Evolutionary conservation across 176 grass and related monocot species (phyloP).

Genomic region (Avena eriantha): DNA sequence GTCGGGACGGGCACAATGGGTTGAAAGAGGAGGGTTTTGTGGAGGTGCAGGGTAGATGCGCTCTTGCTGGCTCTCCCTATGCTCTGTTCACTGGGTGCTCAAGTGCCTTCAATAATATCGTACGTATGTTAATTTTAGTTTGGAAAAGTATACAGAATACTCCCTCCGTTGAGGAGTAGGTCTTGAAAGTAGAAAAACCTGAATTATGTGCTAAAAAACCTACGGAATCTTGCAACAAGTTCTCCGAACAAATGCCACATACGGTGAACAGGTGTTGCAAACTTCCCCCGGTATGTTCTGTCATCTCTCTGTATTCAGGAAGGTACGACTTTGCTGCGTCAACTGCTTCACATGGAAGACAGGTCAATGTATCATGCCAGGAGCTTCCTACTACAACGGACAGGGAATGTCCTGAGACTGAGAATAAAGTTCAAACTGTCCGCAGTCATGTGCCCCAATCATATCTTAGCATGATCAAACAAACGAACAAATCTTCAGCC

Average conservation of each 20-base stretch:
- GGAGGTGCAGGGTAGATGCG: no score
- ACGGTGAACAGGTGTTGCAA: not conserved
- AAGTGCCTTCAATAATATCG: no score
- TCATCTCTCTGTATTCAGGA: not conserved
- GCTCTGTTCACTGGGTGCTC: no score
- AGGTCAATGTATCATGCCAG: not conserved
- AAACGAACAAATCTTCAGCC: not conserved
- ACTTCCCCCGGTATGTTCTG: not conserved
- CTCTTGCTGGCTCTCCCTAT: no score
- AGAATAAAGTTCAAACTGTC: not conserved
- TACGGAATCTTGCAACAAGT: not conserved
- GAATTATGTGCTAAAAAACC: not conserved
- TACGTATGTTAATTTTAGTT: no score
- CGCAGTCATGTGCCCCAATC: not conserved
- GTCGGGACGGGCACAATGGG: no score
- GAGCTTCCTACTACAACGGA: not conserved
- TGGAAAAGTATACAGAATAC: no score
- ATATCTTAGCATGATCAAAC: not conserved
- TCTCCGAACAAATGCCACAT: not conserved
- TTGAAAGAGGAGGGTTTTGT: no score
- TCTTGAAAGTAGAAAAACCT: not conserved
- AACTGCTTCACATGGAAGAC: not conserved
- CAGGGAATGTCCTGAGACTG: not conserved
- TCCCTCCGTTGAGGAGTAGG: not conserved
- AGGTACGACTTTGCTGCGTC: not conserved